A percentile compares a stretch with the other conserved stretches of the same genome.
phyloP scores from a whole-genome alignment of 148 eudicot genomes.

The Rhododendron henanense region DNA sequence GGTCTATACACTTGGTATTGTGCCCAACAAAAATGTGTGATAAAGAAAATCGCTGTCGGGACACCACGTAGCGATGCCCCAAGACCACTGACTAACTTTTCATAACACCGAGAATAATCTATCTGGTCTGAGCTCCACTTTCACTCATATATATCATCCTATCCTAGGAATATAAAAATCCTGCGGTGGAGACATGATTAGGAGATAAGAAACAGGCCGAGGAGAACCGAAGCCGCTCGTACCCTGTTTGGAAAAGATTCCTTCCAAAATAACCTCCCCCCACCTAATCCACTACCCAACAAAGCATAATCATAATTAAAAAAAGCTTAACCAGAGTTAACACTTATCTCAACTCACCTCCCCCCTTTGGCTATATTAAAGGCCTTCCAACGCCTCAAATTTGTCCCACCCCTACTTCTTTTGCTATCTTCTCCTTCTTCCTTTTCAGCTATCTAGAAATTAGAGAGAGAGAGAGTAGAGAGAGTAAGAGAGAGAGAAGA shows the following conservation, averaged over 20 bases:
- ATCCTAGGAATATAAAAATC: not conserved
- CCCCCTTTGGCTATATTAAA: not conserved
- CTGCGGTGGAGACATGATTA: not conserved
- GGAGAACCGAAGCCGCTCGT: conserved; percentile 45
- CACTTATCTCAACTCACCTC: conserved; percentile 13
- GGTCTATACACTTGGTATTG: too few relatives aligned
- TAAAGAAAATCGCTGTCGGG: accelerated
- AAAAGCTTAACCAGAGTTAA: not conserved
- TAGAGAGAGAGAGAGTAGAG: not conserved
- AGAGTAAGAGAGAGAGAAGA: conserved; percentile 9
- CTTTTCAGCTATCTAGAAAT: not conserved
- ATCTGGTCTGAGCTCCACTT: too few relatives aligned
- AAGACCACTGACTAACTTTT: too few relatives aligned
- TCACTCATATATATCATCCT: not conserved
- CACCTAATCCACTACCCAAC: not conserved
- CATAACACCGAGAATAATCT: too few relatives aligned
- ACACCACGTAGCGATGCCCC: too few relatives aligned
- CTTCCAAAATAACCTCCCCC: not conserved
- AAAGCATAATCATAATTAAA: too few relatives aligned
- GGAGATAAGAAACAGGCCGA: not conserved
- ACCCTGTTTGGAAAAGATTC: conserved; percentile 29
- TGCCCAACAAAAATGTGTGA: too few relatives aligned
- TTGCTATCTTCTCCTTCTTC: not conserved
- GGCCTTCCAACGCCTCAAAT: not conserved
- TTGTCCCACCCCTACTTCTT: not conserved